Base-by-base conservation (phyloP, 2,329 filamentous ascomycete genomes). In the Lecanoromycetidae sp. region DNA sequence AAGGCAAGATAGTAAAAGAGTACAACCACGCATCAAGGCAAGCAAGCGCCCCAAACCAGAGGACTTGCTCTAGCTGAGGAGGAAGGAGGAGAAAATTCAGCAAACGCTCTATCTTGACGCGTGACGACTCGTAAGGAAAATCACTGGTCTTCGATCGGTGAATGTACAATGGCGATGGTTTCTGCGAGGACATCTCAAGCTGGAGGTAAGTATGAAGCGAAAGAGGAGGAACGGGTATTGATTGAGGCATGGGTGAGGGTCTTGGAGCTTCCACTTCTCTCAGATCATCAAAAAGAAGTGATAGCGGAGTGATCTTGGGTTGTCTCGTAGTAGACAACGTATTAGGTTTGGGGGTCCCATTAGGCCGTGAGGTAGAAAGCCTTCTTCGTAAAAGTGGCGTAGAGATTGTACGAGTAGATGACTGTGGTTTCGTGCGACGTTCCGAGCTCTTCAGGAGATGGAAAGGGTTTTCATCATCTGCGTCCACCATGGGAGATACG, bases 21-120 rank as follows among this genome's bases (percentile, higher is more conserved):
- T 95, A 91, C 1, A 98, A 75, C 87, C 90, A 98, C 1, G 90
- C 84, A 62, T 98, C 91, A 5, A 98, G 71, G 64, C 91, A 98
- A 5, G 90, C 88, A 27, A 96, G 66, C 0, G 85, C 81, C 5
- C 91, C 91, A 65, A 98, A 96, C 50, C 80, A 79, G 5, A 98
- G 74, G 0, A 88, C 82, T 37, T 82, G 76, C 65, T 98, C 91
- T 4, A 98, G 72, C 51, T 83, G 84, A 0, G 79, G 75, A 0
- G 90, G 87, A 3, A 98, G 68, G 22, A 87, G 70, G 5, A 98
- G 66, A 51, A 95, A 93, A 61, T 96, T 96, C 54, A 86, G 75
- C 10, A 98, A 71, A 32, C 93, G 80, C 61, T 96, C 87, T 50
- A 96, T 84, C 61, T 96, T 96, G 57, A 94, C 77, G 25, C 82